Conservation (phyloP, 2,329 filamentous ascomycete genomes). For the Trichoderma sp. region DNA sequence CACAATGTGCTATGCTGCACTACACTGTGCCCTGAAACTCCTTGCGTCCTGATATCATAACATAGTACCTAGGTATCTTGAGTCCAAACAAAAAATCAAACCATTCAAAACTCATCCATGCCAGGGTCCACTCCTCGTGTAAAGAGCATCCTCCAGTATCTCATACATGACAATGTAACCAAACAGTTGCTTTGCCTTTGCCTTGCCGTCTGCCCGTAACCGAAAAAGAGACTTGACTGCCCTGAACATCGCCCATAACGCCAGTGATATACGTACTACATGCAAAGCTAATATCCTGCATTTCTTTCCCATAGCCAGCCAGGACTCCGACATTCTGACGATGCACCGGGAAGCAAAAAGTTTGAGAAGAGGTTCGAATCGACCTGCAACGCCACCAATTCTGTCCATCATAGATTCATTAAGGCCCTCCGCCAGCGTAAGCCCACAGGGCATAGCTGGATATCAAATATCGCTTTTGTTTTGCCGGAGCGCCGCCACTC, state of each 20-base stretch:
- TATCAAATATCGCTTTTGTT: slow-evolving; percentile 21
- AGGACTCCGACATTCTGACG: background rate
- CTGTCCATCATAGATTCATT: slow-evolving; percentile 28
- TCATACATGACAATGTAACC: slow-evolving; percentile 1
- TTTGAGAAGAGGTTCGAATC: slow-evolving; percentile 1
- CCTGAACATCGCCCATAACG: slow-evolving; percentile 14
- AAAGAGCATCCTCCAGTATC: background rate
- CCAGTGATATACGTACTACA: slow-evolving; percentile 18
- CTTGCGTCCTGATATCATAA: slow-evolving; percentile 2
- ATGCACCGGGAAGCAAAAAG: slow-evolving; percentile 1
- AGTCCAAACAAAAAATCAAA: background rate
- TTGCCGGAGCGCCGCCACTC: slow-evolving; percentile 10
- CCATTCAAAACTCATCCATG: background rate
- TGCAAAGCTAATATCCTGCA: background rate
- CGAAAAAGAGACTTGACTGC: background rate
- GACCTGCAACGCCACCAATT: slow-evolving; percentile 18
- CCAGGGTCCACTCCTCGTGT: background rate
- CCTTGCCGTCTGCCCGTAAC: background rate
- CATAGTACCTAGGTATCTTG: background rate
- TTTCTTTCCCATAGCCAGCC: background rate
- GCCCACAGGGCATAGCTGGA: slow-evolving; percentile 19
- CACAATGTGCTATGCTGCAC: background rate
- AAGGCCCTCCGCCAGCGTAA: slow-evolving; percentile 15
- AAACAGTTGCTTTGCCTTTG: background rate
- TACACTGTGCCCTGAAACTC: slow-evolving; percentile 1